Base-by-base conservation (phyloP, 305 asterid species). In the Solanum hybrid region DNA sequence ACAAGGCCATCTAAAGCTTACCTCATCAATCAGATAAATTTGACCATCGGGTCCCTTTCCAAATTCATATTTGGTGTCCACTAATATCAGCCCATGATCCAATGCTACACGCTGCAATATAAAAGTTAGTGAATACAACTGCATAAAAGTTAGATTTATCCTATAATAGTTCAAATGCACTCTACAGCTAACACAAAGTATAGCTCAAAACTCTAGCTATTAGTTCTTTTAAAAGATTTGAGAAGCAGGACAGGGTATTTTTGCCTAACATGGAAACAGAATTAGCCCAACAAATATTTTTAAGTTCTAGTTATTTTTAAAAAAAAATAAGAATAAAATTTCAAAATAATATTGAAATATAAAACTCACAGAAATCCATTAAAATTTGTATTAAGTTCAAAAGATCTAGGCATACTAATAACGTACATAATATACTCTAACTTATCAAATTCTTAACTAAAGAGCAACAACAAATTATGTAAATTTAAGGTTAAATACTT, bases 1-100 rank as follows among this genome's bases (percentile, higher is more conserved):
- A 72, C 78, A 87, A 86, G 66, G 40, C 77, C 76, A 79, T 73
- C 86, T 88, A 46, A 11, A 22, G 40, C 35, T 64, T 89, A 92
- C 99, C 98, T 97, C 99, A 84, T 97, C 99, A 86, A 97, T 94
- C 91, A 97, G 89, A 89, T 93, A 93, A 71, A 97, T 93, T 46
- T 91, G 84, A 86, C 99, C 98, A 92, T 97, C 98, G 87, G 98
- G 88, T 75, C 96, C 98, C 93, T 97, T 97, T 87, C 99, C 99
- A 76, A 97, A 97, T 93, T 97, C 99, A 93, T 96, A 97, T 90
- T 97, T 97, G 37, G 99, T 96, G 91, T 97, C 99, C 91, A 95
- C 98, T 94, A 97, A 91, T 88, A 96, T 93, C 79, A 97, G 90
- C 85, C 98, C 99, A 92, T 96, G 98, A 90, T 96, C 96, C 88